These are phyloP conservation scores for Epithele typhae DNA, from an alignment of 768 basidiomycete species.

Conservation along the genomic window DNA sequence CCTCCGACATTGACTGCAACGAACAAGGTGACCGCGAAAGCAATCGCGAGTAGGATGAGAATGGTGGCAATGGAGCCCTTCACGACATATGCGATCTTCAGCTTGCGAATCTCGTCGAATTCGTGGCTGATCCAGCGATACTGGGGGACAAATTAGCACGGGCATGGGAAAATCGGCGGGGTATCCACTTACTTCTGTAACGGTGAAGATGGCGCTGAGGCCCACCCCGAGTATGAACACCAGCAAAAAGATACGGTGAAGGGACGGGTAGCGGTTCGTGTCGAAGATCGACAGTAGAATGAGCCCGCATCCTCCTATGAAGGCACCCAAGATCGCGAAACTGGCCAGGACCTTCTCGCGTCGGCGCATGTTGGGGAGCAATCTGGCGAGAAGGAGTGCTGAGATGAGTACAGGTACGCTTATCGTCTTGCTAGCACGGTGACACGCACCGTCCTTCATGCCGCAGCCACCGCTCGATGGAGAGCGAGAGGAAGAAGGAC, in stretches of 20 bases:
- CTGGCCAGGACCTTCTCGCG: slow-evolving; percentile 50
- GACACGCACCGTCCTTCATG: slow-evolving; percentile 53
- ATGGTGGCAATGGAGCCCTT: slow-evolving; percentile 58
- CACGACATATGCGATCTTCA: slow-evolving; percentile 51
- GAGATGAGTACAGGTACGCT: not conserved
- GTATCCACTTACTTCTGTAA: slow-evolving; percentile 49
- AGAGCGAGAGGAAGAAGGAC: slow-evolving; percentile 55
- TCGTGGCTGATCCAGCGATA: slow-evolving; percentile 64
- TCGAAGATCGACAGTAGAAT: slow-evolving; percentile 71
- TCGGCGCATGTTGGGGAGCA: slow-evolving; percentile 39
- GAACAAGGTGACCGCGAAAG: slow-evolving; percentile 53
- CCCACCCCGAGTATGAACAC: slow-evolving; percentile 72
- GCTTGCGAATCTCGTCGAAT: slow-evolving; percentile 37
- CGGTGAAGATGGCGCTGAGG: slow-evolving; percentile 69
- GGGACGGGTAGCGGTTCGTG: slow-evolving; percentile 45
- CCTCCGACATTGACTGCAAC: slow-evolving; percentile 45
- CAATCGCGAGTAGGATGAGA: slow-evolving; percentile 59
- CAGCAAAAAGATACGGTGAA: slow-evolving; percentile 61
- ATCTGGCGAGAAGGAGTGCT: not conserved
- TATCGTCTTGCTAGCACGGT: not conserved
- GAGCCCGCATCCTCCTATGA: slow-evolving; percentile 61
- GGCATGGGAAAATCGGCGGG: not conserved
- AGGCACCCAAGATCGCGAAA: slow-evolving; percentile 57
- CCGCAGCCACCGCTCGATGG: slow-evolving; percentile 58
- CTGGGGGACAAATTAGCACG: slow-evolving; percentile 30